phyloP scores from a whole-genome alignment of 2,329 filamentous ascomycete genomes.

The Arthrobotrys conoides region DNA sequence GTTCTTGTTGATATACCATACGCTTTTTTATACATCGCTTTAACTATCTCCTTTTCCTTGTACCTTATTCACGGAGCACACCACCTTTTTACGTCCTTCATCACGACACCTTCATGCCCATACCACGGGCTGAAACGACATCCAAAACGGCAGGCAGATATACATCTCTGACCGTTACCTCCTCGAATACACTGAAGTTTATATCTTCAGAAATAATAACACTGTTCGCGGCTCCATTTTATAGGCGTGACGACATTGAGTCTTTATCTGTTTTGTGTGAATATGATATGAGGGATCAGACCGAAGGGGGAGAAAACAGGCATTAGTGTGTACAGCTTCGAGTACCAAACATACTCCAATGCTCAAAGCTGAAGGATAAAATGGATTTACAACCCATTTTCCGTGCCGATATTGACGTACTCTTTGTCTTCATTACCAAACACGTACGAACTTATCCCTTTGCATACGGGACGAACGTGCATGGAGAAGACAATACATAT shows the following conservation, averaged over 20 bases:
- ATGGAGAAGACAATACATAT: conserved; percentile 76
- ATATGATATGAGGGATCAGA: not conserved
- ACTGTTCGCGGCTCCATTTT: conserved; percentile 11
- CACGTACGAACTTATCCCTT: conserved; percentile 68
- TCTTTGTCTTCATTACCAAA: conserved; percentile 76
- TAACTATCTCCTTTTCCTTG: conserved; percentile 41
- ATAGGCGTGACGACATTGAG: conserved; percentile 32
- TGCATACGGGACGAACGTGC: conserved; percentile 73
- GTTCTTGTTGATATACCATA: conserved; percentile 57
- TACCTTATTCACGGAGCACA: conserved; percentile 53
- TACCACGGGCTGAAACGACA: conserved; percentile 14
- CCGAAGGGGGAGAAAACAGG: conserved; percentile 61
- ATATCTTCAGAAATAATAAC: conserved; percentile 46
- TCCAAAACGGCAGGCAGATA: conserved; percentile 21
- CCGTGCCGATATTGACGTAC: conserved; percentile 70
- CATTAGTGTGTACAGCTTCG: conserved; percentile 72
- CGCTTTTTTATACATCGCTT: conserved; percentile 35
- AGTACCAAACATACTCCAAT: conserved; percentile 67
- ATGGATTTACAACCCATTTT: conserved; percentile 65
- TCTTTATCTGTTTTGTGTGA: not conserved
- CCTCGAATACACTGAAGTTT: conserved; percentile 48
- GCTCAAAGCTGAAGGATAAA: conserved; percentile 64
- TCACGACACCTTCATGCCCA: conserved; percentile 22
- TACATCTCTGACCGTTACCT: conserved; percentile 20
- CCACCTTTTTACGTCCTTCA: conserved; percentile 25